Percentiles rank a stretch among this genome's conserved stretches.
Conservation (phyloP, 1,284 basidiomycete species). For the Trametes polyzona region DNA sequence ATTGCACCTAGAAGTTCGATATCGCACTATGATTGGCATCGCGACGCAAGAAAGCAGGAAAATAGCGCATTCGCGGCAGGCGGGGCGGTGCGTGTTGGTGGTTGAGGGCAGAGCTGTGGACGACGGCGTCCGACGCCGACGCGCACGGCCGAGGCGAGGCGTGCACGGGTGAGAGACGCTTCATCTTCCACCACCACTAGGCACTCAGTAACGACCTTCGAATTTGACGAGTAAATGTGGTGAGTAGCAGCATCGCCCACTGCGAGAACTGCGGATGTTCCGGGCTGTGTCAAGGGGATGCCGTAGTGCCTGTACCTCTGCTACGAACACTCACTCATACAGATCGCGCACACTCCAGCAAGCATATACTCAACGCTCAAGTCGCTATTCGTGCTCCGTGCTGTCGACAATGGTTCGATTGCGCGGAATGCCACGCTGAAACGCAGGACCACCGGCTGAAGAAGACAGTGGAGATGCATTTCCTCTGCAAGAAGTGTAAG, state of each 20-base stretch:
- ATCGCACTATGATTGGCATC: slow-evolving; percentile 3
- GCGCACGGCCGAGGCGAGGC: neutral
- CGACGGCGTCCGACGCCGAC: neutral
- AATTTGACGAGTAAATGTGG: neutral
- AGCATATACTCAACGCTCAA: slow-evolving; percentile 93
- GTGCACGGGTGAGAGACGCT: neutral
- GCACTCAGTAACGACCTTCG: neutral
- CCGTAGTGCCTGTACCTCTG: neutral
- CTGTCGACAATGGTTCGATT: slow-evolving; percentile 96
- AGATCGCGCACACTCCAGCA: slow-evolving; percentile 50
- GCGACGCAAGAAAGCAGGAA: neutral
- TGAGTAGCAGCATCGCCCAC: neutral
- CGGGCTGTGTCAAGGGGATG: neutral
- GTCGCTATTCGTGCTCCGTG: slow-evolving; percentile 93
- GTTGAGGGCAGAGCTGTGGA: slow-evolving; percentile 2
- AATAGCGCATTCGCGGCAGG: neutral
- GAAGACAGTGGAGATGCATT: slow-evolving; percentile 89
- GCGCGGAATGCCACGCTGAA: slow-evolving; percentile 93
- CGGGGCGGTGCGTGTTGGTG: neutral
- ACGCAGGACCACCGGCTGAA: slow-evolving; percentile 72
- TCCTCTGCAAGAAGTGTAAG: slow-evolving; percentile 98
- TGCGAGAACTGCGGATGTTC: neutral
- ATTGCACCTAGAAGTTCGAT: slow-evolving; percentile 5
- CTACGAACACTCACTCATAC: slow-evolving; percentile 9
- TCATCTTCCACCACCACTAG: neutral